Evolutionary conservation across 2,329 filamentous ascomycete genomes (phyloP).

Genomic region (Alternaria atra): DNA sequence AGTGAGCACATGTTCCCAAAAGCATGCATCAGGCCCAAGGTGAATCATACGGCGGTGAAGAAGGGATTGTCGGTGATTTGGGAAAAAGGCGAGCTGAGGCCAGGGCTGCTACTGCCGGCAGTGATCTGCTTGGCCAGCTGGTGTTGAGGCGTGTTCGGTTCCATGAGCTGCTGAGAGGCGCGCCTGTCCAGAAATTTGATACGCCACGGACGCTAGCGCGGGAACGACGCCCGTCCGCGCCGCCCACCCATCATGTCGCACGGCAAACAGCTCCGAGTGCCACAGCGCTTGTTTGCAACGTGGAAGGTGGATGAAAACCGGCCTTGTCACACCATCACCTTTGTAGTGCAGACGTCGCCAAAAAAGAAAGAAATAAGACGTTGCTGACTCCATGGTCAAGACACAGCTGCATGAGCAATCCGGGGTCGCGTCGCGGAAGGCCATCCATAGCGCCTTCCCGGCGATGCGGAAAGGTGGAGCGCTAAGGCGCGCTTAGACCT

Average conservation of each 20-base stretch:
- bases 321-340: background rate
- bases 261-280: constrained; percentile 6
- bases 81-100: constrained; percentile 52
- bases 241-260: constrained; percentile 4
- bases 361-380: background rate
- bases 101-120: constrained; percentile 43
- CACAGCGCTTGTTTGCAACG: background rate
- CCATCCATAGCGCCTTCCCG: constrained; percentile 27
- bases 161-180: constrained; percentile 35
- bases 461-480: constrained; percentile 29
- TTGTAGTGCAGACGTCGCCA: background rate
- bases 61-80: constrained; percentile 62
- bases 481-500: constrained; percentile 33
- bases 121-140: constrained; percentile 50
- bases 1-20: constrained; percentile 41
- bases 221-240: constrained; percentile 15
- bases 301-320: background rate
- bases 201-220: constrained; percentile 28
- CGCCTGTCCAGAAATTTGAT: constrained; percentile 22
- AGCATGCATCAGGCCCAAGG: constrained; percentile 56
- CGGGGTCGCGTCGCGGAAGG: constrained; percentile 21
- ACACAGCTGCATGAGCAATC: constrained; percentile 16
- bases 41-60: constrained; percentile 60
- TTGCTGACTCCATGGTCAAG: background rate
- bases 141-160: constrained; percentile 49